Evolutionary conservation across 2,329 filamentous ascomycete species (phyloP).

Genomic region (Ophiocordyceps camponoti-rufipedis): DNA sequence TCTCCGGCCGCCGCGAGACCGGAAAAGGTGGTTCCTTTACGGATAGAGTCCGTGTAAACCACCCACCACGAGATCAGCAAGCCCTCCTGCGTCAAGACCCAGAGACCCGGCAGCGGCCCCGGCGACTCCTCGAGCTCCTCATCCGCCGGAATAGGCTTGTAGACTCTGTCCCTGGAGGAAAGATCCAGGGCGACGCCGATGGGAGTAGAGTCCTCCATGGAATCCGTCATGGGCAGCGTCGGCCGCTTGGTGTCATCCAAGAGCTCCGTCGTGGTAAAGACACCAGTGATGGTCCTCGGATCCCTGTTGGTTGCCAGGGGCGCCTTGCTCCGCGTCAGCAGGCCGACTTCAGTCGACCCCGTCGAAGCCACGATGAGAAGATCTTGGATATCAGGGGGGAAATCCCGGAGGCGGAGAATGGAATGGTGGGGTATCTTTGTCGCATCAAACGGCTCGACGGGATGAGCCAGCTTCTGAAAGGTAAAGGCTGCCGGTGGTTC

Average conservation of each 20-base stretch:
- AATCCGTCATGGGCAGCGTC: conserved; percentile 49
- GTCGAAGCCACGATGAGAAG: conserved; percentile 70
- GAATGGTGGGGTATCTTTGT: conserved; percentile 58
- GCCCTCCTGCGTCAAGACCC: conserved; percentile 79
- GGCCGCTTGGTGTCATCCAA: conserved; percentile 59
- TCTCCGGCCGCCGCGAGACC: conserved; percentile 39
- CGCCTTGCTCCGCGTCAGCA: conserved; percentile 56
- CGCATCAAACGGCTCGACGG: conserved; percentile 53
- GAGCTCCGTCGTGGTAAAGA: conserved; percentile 58
- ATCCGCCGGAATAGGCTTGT: conserved; percentile 58
- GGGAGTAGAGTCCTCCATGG: conserved; percentile 48
- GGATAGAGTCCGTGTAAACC: conserved; percentile 74
- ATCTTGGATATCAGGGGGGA: conserved; percentile 64
- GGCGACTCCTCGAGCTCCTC: conserved; percentile 63
- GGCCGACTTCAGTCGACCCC: conserved; percentile 57
- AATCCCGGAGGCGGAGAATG: conserved; percentile 59
- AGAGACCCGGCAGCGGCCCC: conserved; percentile 64
- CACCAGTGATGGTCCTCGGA: conserved; percentile 39
- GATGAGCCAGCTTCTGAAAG: conserved; percentile 57
- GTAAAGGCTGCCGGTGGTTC: conserved; percentile 40
- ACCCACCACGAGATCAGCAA: conserved; percentile 79
- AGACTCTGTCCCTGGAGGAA: conserved; percentile 63
- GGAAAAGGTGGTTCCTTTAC: conserved; percentile 52
- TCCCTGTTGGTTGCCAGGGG: conserved; percentile 44
- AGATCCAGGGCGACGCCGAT: conserved; percentile 71